Evolutionary conservation across 139 green algal genomes (phyloP), one percentile per base, ranked within the genome.

Genomic region (Zygnema cylindricum): DNA sequence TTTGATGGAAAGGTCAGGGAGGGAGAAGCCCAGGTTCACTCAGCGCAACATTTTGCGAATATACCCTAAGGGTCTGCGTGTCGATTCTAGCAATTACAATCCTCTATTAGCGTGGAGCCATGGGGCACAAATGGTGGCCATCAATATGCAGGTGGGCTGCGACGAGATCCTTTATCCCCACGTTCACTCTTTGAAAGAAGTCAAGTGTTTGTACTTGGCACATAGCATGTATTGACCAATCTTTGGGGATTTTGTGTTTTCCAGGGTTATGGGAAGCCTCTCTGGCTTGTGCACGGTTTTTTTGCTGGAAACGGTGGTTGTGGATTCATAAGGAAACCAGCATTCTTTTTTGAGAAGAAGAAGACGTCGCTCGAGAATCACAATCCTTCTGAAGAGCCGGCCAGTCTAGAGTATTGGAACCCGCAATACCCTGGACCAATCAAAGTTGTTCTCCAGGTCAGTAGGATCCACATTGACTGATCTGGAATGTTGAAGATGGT

Each of bases 31-130:
- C 86, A 91, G 81, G 81, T 91, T 91, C 86, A 89, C 86, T 38
- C 86, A 91, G 79, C 79, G 40, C 35, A 90, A 91, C 36, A 21
- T 91, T n/a, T 22, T 91, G 49, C 79, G 86, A 30, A 89, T 91
- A 23, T 91, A 90, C 55, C 86, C 86, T 16, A 81, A 77, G 1
- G 86, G 86, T 40, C 25, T 82, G 1, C 79, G 86, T 36, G 36
- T 91, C 36, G 36, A 33, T 2, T 91, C 86, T n/a, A 83, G 77
- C 32, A 90, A 90, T 55, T 89, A 81, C 1, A 77, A 90, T 36
- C 86, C 86, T 33, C 43, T 90, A 55, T 23, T 40, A 0, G 55
- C 40, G 33, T 90, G 86, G 86, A 38, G 32, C 1, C 86, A 90
- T 89, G 86, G 86, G 22, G 86, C 77, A 3, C 86, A 90, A 55